phyloP scores from a whole-genome alignment of 805 yeast genomes.

The Candida fluviatilis region DNA sequence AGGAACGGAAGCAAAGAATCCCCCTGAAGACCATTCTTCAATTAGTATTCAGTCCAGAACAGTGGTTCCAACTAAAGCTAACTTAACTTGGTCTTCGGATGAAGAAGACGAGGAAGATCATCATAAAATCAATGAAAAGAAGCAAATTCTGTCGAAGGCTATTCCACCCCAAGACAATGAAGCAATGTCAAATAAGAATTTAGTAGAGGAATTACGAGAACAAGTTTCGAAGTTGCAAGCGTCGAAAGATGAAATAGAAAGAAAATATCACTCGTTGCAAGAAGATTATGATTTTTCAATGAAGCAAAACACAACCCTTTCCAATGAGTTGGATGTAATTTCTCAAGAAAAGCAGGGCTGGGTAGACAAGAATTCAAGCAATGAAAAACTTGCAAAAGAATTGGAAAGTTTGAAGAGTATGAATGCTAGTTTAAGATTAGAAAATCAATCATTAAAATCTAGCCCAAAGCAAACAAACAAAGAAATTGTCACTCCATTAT shows the following conservation, averaged over 20 bases:
- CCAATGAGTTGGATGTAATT: constrained; percentile 17
- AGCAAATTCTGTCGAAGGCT: neutral
- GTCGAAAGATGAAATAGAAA: constrained; percentile 12
- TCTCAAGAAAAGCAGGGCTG: constrained; percentile 12
- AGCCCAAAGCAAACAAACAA: neutral
- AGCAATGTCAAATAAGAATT: neutral
- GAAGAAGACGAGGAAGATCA: constrained; percentile 52
- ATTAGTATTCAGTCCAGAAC: constrained; percentile 57
- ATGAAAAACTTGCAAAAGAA: constrained; percentile 14
- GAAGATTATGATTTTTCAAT: constrained; percentile 18
- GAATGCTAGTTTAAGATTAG: constrained; percentile 33
- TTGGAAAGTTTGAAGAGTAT: constrained; percentile 25
- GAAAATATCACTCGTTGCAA: constrained; percentile 17
- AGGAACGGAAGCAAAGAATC: too few species aligned
- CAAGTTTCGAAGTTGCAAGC: constrained; percentile 23
- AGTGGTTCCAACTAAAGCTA: constrained; percentile 81
- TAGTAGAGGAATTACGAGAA: constrained; percentile 25
- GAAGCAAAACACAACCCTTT: constrained; percentile 17
- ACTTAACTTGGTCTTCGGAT: constrained; percentile 84
- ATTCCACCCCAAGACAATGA: neutral
- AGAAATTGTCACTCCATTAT: neutral
- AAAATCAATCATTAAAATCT: constrained; percentile 32
- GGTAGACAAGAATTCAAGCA: constrained; percentile 3
- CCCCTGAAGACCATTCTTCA: constrained; percentile 7
- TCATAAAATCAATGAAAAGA: neutral